Evolutionary conservation across 345 rosid genomes (phyloP).

Genomic region (Populus pruinosa): DNA sequence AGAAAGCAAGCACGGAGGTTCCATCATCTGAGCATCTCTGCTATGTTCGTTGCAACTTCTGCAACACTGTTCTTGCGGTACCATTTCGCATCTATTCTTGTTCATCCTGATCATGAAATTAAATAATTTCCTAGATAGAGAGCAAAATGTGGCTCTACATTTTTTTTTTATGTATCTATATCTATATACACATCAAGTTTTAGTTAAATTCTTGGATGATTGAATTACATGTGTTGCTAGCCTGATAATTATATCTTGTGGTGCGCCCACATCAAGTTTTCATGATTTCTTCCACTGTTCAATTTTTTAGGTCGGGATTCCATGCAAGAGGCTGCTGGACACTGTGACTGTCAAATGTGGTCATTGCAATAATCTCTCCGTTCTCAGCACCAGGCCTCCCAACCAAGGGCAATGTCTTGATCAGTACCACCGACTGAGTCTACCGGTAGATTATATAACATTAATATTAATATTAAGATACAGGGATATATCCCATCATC

Average conservation of each 20-base stretch:
- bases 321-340: slow-evolving; percentile 79
- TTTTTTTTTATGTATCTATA: no score
- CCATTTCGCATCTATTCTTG: not conserved
- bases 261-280: not conserved
- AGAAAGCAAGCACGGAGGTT: slow-evolving; percentile 55
- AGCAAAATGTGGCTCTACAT: not conserved
- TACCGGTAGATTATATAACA: slow-evolving; percentile 42
- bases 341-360: slow-evolving; percentile 98
- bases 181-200: not conserved
- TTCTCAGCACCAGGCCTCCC: slow-evolving; percentile 84
- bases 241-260: not conserved
- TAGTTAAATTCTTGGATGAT: not conserved
- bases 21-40: slow-evolving; percentile 81
- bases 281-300: not conserved
- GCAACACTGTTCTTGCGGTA: slow-evolving; percentile 99
- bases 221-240: not conserved
- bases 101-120: not conserved
- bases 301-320: slow-evolving; percentile 71
- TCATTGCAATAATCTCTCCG: slow-evolving; percentile 89
- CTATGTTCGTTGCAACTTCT: slow-evolving; percentile 95
- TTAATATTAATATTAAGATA: not conserved
- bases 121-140: not conserved
- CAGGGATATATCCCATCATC: not conserved
- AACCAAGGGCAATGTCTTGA: slow-evolving; percentile 60
- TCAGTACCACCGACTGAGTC: slow-evolving; percentile 50